Evolutionary conservation across 192 early-diverging fungal genomes (phyloP).

Genomic region (Gryganskiella cystojenkinii): DNA sequence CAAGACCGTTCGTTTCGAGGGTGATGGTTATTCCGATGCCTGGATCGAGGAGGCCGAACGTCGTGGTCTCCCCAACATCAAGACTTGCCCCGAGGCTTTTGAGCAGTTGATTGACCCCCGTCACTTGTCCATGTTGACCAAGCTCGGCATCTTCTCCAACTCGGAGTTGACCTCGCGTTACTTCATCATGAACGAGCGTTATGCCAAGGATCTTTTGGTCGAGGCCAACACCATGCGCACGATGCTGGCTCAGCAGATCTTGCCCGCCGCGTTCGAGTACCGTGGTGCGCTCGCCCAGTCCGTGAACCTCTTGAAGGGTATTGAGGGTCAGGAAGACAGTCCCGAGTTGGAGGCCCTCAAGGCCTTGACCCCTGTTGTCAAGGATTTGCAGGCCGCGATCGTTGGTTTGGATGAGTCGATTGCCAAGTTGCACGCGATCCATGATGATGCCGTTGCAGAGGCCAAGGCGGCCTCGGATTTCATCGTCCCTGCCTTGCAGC

Average conservation of each 20-base stretch:
- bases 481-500: conserved; percentile 79
- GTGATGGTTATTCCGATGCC: conserved; percentile 96
- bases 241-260: conserved; percentile 85
- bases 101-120: conserved; percentile 75
- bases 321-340: conserved; percentile 53
- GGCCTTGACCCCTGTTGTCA: conserved; percentile 70
- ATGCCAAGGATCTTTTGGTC: conserved; percentile 95
- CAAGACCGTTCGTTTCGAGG: conserved; percentile 95
- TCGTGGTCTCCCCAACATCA: conserved; percentile 98
- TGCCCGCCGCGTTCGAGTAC: conserved; percentile 91
- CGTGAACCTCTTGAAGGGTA: conserved; percentile 74
- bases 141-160: conserved; percentile 86
- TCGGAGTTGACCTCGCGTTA: conserved; percentile 91
- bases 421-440: conserved; percentile 66
- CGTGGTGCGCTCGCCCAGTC: conserved; percentile 88
- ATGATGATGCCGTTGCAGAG: conserved; percentile 67
- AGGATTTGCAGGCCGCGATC: conserved; percentile 62
- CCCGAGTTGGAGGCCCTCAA: conserved; percentile 83
- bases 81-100: conserved; percentile 91
- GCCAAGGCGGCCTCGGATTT: conserved; percentile 70
- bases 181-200: conserved; percentile 98
- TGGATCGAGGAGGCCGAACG: conserved; percentile 94
- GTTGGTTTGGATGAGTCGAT: conserved; percentile 67
- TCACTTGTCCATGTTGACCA: conserved; percentile 82
- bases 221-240: conserved; percentile 91